Conservation (phyloP, 129 eudicot genomes). For the Flaveria ramosissima region DNA sequence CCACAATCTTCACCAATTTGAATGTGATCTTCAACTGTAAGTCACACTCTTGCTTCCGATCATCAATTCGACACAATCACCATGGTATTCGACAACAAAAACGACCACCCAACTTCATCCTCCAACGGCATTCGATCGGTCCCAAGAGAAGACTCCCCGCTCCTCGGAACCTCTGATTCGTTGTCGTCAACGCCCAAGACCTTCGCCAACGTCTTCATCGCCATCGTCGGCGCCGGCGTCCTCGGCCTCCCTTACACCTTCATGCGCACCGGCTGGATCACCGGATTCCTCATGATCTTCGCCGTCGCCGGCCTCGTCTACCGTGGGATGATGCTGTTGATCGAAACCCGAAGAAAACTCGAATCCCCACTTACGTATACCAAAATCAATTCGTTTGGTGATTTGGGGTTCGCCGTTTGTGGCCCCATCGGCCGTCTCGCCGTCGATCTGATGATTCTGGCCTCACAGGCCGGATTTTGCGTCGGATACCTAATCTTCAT, state of each 20-base stretch:
- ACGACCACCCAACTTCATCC: conserved; percentile 30
- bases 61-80: not conserved
- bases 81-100: conserved; percentile 25
- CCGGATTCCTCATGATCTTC: conserved; percentile 47
- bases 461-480: conserved; percentile 66
- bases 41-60: no score
- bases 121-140: not conserved
- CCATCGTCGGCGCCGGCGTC: conserved; percentile 88
- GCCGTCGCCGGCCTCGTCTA: conserved; percentile 56
- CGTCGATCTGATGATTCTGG: conserved; percentile 58
- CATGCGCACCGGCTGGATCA: conserved; percentile 72
- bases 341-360: conserved; percentile 49
- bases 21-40: no score
- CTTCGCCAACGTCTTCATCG: conserved; percentile 75
- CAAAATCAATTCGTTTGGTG: conserved; percentile 56
- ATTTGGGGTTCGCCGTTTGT: conserved; percentile 58
- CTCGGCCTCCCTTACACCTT: conserved; percentile 87
- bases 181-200: conserved; percentile 74
- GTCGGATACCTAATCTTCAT: conserved; percentile 60
- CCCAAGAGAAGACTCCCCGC: conserved; percentile 54
- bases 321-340: conserved; percentile 64
- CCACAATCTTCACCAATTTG: no score
- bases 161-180: conserved; percentile 26
- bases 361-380: conserved; percentile 40
- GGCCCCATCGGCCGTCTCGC: conserved; percentile 51